Conservation (phyloP, 2,329 filamentous ascomycete genomes). For the Diplodia sapinea region DNA sequence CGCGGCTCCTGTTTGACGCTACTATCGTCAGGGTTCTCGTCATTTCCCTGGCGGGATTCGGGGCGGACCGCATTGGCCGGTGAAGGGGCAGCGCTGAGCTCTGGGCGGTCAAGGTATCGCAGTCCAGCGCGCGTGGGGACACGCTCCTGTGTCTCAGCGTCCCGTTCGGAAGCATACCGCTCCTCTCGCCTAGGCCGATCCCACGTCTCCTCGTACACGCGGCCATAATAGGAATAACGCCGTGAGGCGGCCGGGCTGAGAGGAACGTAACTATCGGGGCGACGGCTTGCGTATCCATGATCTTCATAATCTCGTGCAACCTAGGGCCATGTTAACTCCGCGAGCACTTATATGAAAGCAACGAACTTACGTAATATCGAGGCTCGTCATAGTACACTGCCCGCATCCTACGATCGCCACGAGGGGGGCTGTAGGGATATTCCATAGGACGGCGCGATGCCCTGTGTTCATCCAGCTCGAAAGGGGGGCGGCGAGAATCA, state of each 20-base stretch:
- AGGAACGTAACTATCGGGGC: slow-evolving; percentile 40
- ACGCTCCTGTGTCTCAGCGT: slow-evolving; percentile 42
- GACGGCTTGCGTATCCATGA: slow-evolving; percentile 39
- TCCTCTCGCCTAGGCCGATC: slow-evolving; percentile 37
- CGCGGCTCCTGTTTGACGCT: slow-evolving; percentile 29
- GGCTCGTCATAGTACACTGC: slow-evolving; percentile 42
- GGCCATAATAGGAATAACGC: slow-evolving; percentile 37
- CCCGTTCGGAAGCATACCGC: slow-evolving; percentile 39
- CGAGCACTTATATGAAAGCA: neutral
- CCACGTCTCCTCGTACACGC: slow-evolving; percentile 41
- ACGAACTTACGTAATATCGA: slow-evolving; percentile 44
- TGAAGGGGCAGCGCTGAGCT: slow-evolving; percentile 40
- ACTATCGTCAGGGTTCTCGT: slow-evolving; percentile 23
- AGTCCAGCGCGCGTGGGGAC: slow-evolving; percentile 39
- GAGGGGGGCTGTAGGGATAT: slow-evolving; percentile 38
- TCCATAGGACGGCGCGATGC: slow-evolving; percentile 10
- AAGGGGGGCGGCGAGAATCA: slow-evolving; percentile 35
- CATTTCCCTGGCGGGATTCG: slow-evolving; percentile 39
- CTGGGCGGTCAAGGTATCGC: slow-evolving; percentile 38
- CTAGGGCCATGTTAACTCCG: slow-evolving; percentile 33
- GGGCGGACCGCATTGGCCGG: slow-evolving; percentile 36
- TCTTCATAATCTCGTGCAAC: slow-evolving; percentile 40
- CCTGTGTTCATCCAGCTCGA: slow-evolving; percentile 34
- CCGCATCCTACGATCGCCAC: slow-evolving; percentile 37
- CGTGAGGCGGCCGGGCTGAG: slow-evolving; percentile 40